Evolutionary conservation across 257 asterid species (phyloP), one percentile per base, ranked within the genome.

Genomic region (Fraxinus quadrangulata): DNA sequence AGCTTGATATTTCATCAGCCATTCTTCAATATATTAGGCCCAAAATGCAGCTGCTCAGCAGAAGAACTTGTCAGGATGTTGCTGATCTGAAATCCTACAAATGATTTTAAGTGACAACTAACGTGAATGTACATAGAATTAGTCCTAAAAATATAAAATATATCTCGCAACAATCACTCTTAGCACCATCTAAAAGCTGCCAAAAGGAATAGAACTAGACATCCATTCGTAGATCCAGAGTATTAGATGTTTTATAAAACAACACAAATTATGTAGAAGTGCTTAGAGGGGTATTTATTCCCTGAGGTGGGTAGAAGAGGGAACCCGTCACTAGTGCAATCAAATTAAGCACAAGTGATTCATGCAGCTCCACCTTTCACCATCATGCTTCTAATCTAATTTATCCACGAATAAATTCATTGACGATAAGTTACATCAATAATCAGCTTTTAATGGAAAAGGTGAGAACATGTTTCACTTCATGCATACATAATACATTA

Each of bases 1-100:
- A 94, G 83, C 92, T 91, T 78, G 97, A 88, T 45, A 84, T 66
- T 37, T 88, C 92, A 71, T 77, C 91, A 26, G 89, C 92, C 99
- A 94, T 94, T 74, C 81, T 87, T 78, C 81, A 81, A 76, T 80
- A 70, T 34, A 23, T 24, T 71, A 68, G 67, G 71, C 67, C 83
- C 73, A 17, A 63, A 67, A 51, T 19, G 40, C 49, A 49, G 56
- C 63, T 34, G 21, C 66, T 65, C 79, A 70, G 26, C 40, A 5
- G 68, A 74, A 56, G 61, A 78, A 72, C 67, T 74, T 51, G 33
- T 54, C 70, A 6, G 76, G 54, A 79, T 23, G 75, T 39, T 23
- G n/a, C 45, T 65, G 75, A 42, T 77, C 78, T 65, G 70, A 78
- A 70, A 77, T 51, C 82, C 85, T 84, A 75, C 85, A 77, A n/a